Base-by-base conservation (phyloP, 495 filamentous ascomycete species). In the Podospora fimiseda region DNA sequence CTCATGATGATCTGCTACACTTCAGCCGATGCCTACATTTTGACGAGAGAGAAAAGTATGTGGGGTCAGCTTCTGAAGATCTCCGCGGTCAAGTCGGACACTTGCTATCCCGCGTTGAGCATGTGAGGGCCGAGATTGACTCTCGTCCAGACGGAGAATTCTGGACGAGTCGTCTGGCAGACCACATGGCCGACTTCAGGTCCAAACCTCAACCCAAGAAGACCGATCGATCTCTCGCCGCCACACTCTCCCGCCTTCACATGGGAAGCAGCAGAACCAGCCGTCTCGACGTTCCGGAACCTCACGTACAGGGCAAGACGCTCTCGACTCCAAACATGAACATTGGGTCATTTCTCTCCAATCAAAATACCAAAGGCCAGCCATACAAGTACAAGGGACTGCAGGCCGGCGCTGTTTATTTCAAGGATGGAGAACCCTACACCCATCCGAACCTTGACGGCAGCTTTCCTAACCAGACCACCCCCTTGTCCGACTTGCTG, bases 121-220 rank as follows among this genome's bases (percentile, higher is more conserved):
- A 51, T 9, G 48, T 56, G 11, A 41, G 53, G 6, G 44, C 33
- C 33, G 40, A 45, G 6, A 24, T 56, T 9, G 48, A 56, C 16
- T 27, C 38, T 15, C 40, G 47, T 0, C n/a, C 53, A 8, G 53
- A 56, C 13, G 53, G 53, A n/a, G 53, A 51, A 36, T 56, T 56
- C 53, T 56, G 53, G 53, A 56, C 53, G 0, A 33, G 23, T 42
- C 45, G 33, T 3, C 41, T 56, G 4, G 53, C 53, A 47, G 53
- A 56, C 43, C 53, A 56, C 48, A 36, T 56, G 41, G 27, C 53
- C 13, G 53, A 56, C 43, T 43, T 56, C 48, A 40, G 53, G 14
- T 51, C 53, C 18, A 56, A 51, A 8, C 53, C 53, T 20, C 53
- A 56, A 18, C 53, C 53, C 14, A 45, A 37, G 15, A 56, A 47